Evolutionary conservation across 805 yeast genomes (phyloP).

Genomic region (Kockiozyma suomiensis): DNA sequence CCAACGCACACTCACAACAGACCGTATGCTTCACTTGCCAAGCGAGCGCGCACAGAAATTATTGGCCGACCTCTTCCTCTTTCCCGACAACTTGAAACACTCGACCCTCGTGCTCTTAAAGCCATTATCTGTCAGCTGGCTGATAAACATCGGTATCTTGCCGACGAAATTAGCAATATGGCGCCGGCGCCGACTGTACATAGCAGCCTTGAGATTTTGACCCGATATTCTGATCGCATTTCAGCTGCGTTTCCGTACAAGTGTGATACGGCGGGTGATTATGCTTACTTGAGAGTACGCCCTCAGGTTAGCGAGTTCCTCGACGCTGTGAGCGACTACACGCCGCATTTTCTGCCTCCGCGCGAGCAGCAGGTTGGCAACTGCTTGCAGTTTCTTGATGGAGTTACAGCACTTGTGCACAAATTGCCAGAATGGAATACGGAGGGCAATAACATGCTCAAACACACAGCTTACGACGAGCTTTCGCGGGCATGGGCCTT

Average conservation of each 20-base stretch:
- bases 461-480: slow-evolving; percentile 61
- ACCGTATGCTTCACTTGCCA: slow-evolving; percentile 3
- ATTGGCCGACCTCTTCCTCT: slow-evolving; percentile 64
- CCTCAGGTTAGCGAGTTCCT: slow-evolving; percentile 69
- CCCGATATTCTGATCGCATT: slow-evolving; percentile 50
- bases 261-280: slow-evolving; percentile 72
- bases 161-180: slow-evolving; percentile 50
- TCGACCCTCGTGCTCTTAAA: slow-evolving; percentile 61
- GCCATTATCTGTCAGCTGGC: slow-evolving; percentile 56
- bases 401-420: slow-evolving; percentile 60
- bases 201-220: slow-evolving; percentile 55
- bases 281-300: slow-evolving; percentile 73
- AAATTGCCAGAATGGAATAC: slow-evolving; percentile 68
- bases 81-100: slow-evolving; percentile 64
- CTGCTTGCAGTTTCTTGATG: slow-evolving; percentile 64
- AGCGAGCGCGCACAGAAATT: slow-evolving; percentile 31
- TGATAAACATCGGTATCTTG: slow-evolving; percentile 62
- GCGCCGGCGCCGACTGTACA: slow-evolving; percentile 63
- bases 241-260: slow-evolving; percentile 66
- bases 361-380: slow-evolving; percentile 56
- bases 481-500: slow-evolving; percentile 60
- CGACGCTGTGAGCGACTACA: slow-evolving; percentile 71
- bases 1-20: neutral
- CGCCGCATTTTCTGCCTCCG: slow-evolving; percentile 72
- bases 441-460: slow-evolving; percentile 47